Percentiles rank a stretch among this genome's conserved stretches.
Conservation (phyloP, 2,329 filamentous ascomycete species). For the Hypoxylon sp. region DNA sequence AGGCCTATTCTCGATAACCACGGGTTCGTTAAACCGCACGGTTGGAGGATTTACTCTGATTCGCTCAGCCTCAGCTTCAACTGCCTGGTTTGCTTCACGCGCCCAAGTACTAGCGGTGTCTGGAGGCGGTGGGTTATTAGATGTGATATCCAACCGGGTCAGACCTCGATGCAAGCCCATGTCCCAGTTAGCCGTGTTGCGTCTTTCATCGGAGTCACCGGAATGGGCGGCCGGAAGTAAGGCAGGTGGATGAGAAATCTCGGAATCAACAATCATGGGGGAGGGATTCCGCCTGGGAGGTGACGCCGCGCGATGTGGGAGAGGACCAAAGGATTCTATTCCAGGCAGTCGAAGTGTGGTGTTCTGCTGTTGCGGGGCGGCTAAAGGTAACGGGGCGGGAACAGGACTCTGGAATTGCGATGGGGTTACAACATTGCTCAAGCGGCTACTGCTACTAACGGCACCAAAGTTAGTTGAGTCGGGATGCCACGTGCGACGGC, state of each 20-base stretch:
- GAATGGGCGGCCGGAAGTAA: slow-evolving; percentile 54
- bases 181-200: slow-evolving; percentile 73
- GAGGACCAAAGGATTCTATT: slow-evolving; percentile 91
- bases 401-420: slow-evolving; percentile 68
- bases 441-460: slow-evolving; percentile 75
- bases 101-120: slow-evolving; percentile 71
- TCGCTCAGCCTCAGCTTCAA: slow-evolving; percentile 69
- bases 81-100: slow-evolving; percentile 68
- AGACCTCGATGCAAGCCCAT: slow-evolving; percentile 76
- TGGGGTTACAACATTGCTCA: slow-evolving; percentile 83
- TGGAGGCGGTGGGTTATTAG: slow-evolving; percentile 62
- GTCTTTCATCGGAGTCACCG: slow-evolving; percentile 62
- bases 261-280: slow-evolving; percentile 81
- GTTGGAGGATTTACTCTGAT: slow-evolving; percentile 62
- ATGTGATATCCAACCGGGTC: slow-evolving; percentile 75
- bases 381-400: slow-evolving; percentile 66
- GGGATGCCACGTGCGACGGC: slow-evolving; percentile 92
- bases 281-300: slow-evolving; percentile 77
- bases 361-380: slow-evolving; percentile 65
- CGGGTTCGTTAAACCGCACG: slow-evolving; percentile 70
- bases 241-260: slow-evolving; percentile 59
- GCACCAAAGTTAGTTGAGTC: slow-evolving; percentile 76
- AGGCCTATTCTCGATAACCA: slow-evolving; percentile 50
- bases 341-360: slow-evolving; percentile 81
- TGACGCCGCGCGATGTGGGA: slow-evolving; percentile 74